phyloP scores from a whole-genome alignment of 164 flowering plant genomes.

The Liriodendron chinense region DNA sequence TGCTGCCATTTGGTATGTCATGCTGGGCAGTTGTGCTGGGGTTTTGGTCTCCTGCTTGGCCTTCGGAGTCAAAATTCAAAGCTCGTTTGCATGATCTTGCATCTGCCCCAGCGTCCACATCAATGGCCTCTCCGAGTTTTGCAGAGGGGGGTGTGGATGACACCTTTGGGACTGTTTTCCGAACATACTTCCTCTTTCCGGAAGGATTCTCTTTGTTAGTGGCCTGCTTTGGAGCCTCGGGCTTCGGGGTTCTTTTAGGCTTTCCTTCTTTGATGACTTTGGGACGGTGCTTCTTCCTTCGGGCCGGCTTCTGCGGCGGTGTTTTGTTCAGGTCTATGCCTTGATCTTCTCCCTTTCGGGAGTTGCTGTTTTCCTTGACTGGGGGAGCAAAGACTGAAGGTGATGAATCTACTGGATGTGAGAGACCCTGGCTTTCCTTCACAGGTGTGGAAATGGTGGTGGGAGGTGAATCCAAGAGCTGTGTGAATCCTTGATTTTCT shows the following conservation, averaged over 20 bases:
- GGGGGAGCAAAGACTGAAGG: constrained; percentile 14
- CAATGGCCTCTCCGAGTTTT: background rate
- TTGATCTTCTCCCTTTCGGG: constrained; percentile 25
- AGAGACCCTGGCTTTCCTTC: constrained; percentile 5
- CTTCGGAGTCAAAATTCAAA: constrained; percentile 50
- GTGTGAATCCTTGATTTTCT: background rate
- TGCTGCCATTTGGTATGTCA: background rate
- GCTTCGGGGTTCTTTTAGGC: constrained; percentile 41
- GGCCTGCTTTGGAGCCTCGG: constrained; percentile 22
- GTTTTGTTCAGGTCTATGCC: constrained; percentile 43
- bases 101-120: constrained; percentile 2
- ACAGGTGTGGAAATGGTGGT: background rate
- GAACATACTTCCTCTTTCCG: constrained; percentile 18
- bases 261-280: constrained; percentile 73
- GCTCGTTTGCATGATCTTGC: constrained; percentile 48
- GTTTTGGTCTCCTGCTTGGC: constrained; percentile 15
- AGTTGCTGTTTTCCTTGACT: constrained; percentile 26
- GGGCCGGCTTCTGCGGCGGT: constrained; percentile 52
- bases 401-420: constrained; percentile 20
- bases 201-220: constrained; percentile 12
- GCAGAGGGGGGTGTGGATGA: constrained; percentile 11
- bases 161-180: constrained; percentile 9
- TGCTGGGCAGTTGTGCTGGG: background rate
- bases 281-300: constrained; percentile 56
- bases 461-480: background rate